Percentiles rank a stretch among this genome's conserved stretches.
These are phyloP conservation scores for Talaromyces wortmannii DNA, from an alignment of 495 filamentous ascomycete genomes.

Conservation along the genomic window DNA sequence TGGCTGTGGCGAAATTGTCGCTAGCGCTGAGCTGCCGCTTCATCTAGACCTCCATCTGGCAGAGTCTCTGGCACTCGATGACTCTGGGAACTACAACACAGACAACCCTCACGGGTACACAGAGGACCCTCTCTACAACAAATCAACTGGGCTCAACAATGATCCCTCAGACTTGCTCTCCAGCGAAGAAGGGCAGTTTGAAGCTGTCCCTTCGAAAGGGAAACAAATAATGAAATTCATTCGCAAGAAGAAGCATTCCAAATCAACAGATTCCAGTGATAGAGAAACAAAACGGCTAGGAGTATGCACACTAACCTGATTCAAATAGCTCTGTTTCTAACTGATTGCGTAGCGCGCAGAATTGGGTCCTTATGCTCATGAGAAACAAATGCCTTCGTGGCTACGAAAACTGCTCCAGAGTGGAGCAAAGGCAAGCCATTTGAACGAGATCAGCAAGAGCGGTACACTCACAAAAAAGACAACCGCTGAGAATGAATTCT, in stretches of 20 bases:
- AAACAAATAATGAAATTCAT: too few relatives aligned
- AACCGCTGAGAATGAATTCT: conserved; percentile 53
- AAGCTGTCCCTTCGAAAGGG: too few relatives aligned
- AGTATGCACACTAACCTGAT: conserved; percentile 13
- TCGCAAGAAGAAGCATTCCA: too few relatives aligned
- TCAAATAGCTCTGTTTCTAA: neutral
- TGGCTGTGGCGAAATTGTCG: conserved; percentile 65
- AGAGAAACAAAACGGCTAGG: conserved; percentile 29
- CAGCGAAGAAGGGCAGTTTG: neutral
- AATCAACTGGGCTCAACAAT: neutral
- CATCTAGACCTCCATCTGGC: conserved; percentile 70
- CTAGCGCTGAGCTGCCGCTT: conserved; percentile 52
- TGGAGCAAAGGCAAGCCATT: conserved; percentile 48
- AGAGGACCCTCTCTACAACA: neutral
- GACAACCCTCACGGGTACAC: neutral
- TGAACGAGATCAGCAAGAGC: conserved; percentile 47
- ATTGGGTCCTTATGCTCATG: conserved; percentile 79
- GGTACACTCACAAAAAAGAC: conserved; percentile 35
- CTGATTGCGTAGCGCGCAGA: conserved; percentile 37
- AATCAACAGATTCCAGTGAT: too few relatives aligned
- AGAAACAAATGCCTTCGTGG: conserved; percentile 82
- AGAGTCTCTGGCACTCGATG: conserved; percentile 48
- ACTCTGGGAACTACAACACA: conserved; percentile 7
- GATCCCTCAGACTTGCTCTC: neutral
- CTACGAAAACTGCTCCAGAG: conserved; percentile 61